A percentile compares a stretch with the other conserved stretches of the same genome.
These are phyloP conservation scores for Porogramme epimiltina DNA, from an alignment of 1,284 basidiomycete species.

Conservation along the genomic window DNA sequence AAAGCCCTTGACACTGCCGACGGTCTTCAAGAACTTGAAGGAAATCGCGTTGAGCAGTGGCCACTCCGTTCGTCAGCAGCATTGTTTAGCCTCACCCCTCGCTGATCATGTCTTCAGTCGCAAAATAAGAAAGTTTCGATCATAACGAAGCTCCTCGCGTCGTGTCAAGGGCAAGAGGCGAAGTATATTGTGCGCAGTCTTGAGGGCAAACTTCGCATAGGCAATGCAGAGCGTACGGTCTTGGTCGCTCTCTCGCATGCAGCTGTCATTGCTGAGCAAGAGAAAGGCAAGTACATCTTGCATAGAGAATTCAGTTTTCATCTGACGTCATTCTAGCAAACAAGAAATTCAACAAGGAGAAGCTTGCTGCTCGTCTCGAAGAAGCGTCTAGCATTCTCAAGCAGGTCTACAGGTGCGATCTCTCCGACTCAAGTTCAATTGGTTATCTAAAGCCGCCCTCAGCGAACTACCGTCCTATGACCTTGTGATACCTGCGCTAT, in stretches of 20 bases:
- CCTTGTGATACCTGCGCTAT: conserved; percentile 88
- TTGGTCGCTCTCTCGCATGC: conserved; percentile 89
- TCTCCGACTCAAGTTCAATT: neutral
- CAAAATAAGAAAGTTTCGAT: conserved; percentile 95
- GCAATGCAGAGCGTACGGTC: conserved; percentile 94
- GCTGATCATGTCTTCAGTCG: conserved; percentile 50
- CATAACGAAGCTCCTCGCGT: conserved; percentile 92
- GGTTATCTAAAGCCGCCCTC: too few relatives aligned
- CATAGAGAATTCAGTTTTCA: neutral
- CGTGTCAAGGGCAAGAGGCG: conserved; percentile 87
- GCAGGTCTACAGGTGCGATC: conserved; percentile 83
- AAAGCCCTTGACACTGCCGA: conserved; percentile 86
- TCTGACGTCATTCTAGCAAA: conserved; percentile 47
- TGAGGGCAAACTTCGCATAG: conserved; percentile 97
- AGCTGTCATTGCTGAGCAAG: conserved; percentile 76
- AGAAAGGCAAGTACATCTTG: conserved; percentile 33
- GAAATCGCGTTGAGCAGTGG: conserved; percentile 88
- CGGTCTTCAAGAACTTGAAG: conserved; percentile 84
- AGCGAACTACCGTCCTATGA: conserved; percentile 97
- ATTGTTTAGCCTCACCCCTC: neutral
- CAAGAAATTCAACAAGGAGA: conserved; percentile 77
- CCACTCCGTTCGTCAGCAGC: conserved; percentile 62
- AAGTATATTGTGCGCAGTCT: conserved; percentile 96
- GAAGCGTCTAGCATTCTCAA: conserved; percentile 83
- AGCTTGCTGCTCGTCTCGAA: conserved; percentile 77